These are phyloP conservation scores for Infundibulicybe gibba DNA, from an alignment of 768 basidiomycete species.

Conservation along the genomic window DNA sequence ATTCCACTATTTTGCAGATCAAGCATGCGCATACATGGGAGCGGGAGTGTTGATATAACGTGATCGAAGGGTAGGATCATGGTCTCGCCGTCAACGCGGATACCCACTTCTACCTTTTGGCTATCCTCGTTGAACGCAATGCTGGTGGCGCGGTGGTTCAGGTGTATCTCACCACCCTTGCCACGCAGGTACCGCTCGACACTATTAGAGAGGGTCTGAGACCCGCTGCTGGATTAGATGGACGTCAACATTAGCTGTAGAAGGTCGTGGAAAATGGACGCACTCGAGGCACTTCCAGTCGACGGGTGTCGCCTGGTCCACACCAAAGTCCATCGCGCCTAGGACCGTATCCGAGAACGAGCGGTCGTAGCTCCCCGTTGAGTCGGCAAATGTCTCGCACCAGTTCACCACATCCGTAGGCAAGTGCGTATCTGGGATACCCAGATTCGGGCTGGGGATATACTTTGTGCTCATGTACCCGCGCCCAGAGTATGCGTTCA, in stretches of 20 bases:
- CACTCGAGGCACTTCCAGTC: slow-evolving; percentile 19
- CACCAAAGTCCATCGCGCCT: slow-evolving; percentile 18
- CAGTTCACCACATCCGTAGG: slow-evolving; percentile 24
- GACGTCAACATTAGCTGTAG: not conserved
- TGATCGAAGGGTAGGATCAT: slow-evolving; percentile 6
- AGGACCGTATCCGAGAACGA: slow-evolving; percentile 31
- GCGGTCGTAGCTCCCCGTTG: slow-evolving; percentile 27
- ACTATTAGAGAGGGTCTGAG: slow-evolving; percentile 12
- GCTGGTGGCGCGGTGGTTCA: slow-evolving; percentile 8
- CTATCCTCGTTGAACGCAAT: slow-evolving; percentile 2
- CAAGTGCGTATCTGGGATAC: slow-evolving; percentile 9
- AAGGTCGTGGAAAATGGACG: slow-evolving; percentile 5
- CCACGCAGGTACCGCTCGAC: slow-evolving; percentile 14
- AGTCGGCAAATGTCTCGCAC: slow-evolving; percentile 26
- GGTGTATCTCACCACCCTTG: not conserved
- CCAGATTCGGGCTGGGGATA: slow-evolving; percentile 13
- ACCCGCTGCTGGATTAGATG: not conserved
- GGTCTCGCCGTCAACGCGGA: not conserved
- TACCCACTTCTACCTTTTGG: slow-evolving; percentile 2
- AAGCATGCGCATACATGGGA: slow-evolving; percentile 22
- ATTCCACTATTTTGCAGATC: slow-evolving; percentile 20
- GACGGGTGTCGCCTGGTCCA: not conserved
- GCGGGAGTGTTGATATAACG: slow-evolving; percentile 28
- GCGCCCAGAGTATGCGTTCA: slow-evolving; percentile 17
- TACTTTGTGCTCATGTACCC: slow-evolving; percentile 17